phyloP scores from a whole-genome alignment of 1,284 basidiomycete genomes.

The Sutorius eximius region DNA sequence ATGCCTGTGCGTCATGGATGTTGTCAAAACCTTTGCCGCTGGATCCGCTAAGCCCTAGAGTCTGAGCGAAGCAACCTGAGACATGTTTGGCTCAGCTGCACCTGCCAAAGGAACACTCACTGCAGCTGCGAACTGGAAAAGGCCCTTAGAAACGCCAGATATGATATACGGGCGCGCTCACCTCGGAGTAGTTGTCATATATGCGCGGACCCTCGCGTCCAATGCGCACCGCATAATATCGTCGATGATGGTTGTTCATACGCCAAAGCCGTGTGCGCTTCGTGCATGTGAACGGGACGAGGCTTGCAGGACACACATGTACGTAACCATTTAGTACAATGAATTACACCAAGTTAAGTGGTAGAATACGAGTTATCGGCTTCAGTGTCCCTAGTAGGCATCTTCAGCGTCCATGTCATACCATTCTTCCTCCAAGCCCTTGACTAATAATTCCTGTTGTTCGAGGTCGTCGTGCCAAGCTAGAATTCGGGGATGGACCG shows the following conservation, averaged over 20 bases:
- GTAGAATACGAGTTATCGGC: not conserved
- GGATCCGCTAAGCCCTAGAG: constrained; percentile 31
- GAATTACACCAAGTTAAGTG: not conserved
- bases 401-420: constrained; percentile 25
- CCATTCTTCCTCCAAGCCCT: constrained; percentile 13
- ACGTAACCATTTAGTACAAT: constrained; percentile 1
- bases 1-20: constrained; percentile 29
- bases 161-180: constrained; percentile 14
- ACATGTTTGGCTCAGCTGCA: not conserved
- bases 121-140: constrained; percentile 25
- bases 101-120: constrained; percentile 15
- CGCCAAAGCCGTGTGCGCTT: too few relatives aligned
- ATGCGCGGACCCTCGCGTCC: constrained; percentile 35
- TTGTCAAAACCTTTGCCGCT: constrained; percentile 37
- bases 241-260: constrained; percentile 24
- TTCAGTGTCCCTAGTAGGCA: constrained; percentile 10
- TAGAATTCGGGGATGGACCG: constrained; percentile 48
- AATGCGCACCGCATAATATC: constrained; percentile 38
- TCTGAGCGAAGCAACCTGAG: constrained; percentile 18
- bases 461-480: constrained; percentile 32
- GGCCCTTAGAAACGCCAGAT: not conserved
- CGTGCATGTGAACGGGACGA: constrained; percentile 10
- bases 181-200: constrained; percentile 30
- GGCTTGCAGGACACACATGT: not conserved
- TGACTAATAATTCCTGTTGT: constrained; percentile 7